A percentile compares a stretch with the other conserved stretches of the same genome.
Conservation (phyloP, 1,139 yeast species). For the Petasospora rhodanensis region DNA sequence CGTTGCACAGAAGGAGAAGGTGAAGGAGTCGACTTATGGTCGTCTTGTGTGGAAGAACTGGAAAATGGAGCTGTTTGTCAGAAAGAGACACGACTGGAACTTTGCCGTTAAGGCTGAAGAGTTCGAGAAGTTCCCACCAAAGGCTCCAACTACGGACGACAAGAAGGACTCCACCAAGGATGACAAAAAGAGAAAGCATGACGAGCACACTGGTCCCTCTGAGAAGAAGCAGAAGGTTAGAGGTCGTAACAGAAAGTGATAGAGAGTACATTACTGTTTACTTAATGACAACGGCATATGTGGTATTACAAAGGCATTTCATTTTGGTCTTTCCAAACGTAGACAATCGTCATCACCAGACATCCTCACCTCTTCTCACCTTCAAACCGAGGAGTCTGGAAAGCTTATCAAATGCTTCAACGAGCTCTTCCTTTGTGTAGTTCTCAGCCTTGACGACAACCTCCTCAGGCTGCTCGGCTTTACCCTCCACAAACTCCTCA, state of each 20-base stretch:
- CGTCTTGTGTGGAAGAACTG: slow-evolving; percentile 94
- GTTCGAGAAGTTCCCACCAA: slow-evolving; percentile 39
- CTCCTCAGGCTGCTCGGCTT: slow-evolving; percentile 33
- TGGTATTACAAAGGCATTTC: too few species aligned
- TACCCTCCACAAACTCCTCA: slow-evolving; percentile 43
- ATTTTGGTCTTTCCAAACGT: too few species aligned
- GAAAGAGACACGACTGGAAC: slow-evolving; percentile 85
- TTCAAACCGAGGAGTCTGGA: slow-evolving; percentile 66
- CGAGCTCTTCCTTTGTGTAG: slow-evolving; percentile 41
- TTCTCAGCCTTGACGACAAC: slow-evolving; percentile 30
- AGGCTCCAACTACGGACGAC: slow-evolving; percentile 9
- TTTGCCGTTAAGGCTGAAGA: slow-evolving; percentile 67
- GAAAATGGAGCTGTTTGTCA: slow-evolving; percentile 70
- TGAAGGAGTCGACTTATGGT: slow-evolving; percentile 85
- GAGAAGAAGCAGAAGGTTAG: slow-evolving; percentile 28
- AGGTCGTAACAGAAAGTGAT: slow-evolving; percentile 28
- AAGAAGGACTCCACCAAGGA: slow-evolving; percentile 2
- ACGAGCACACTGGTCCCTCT: slow-evolving; percentile 1
- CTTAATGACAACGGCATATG: too few species aligned
- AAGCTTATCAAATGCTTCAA: slow-evolving; percentile 54
- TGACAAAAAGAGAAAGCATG: slow-evolving; percentile 14
- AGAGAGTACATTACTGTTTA: too few species aligned
- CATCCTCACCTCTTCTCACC: slow-evolving; percentile 45
- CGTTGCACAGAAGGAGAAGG: slow-evolving; percentile 53
- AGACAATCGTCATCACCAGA: too few species aligned